Conservation (phyloP, 1,139 yeast species). For the Geotrichum restrictum region DNA sequence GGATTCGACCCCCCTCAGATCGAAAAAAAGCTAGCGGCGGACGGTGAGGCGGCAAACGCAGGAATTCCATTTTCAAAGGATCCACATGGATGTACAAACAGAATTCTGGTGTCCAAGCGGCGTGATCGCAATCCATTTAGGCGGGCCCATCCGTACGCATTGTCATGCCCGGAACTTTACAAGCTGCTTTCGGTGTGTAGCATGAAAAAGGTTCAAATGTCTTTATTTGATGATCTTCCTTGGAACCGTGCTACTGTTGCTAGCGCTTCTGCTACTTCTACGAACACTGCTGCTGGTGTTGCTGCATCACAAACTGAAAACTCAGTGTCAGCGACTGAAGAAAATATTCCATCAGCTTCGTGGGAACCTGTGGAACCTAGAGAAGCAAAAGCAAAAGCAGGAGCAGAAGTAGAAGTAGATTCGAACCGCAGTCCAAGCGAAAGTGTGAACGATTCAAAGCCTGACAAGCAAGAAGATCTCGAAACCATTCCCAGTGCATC, state of each 20-base stretch:
- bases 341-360: no score
- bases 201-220: neutral
- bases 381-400: no score
- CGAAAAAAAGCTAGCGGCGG: neutral
- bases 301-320: no score
- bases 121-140: conserved; percentile 57
- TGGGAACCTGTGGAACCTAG: no score
- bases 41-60: conserved; percentile 44
- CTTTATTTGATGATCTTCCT: neutral
- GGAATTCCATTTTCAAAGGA: conserved; percentile 53
- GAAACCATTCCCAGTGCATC: no score
- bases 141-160: conserved; percentile 44
- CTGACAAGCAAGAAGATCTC: no score
- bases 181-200: conserved; percentile 25
- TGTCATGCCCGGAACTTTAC: conserved; percentile 27
- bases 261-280: neutral
- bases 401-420: no score
- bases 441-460: no score
- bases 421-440: no score
- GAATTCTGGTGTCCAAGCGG: conserved; percentile 44
- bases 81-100: conserved; percentile 54
- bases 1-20: conserved; percentile 50
- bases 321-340: no score
- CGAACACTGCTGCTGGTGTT: neutral
- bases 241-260: neutral